Conservation (phyloP, 805 yeast genomes). For the Cyberlindnera mrakii region DNA sequence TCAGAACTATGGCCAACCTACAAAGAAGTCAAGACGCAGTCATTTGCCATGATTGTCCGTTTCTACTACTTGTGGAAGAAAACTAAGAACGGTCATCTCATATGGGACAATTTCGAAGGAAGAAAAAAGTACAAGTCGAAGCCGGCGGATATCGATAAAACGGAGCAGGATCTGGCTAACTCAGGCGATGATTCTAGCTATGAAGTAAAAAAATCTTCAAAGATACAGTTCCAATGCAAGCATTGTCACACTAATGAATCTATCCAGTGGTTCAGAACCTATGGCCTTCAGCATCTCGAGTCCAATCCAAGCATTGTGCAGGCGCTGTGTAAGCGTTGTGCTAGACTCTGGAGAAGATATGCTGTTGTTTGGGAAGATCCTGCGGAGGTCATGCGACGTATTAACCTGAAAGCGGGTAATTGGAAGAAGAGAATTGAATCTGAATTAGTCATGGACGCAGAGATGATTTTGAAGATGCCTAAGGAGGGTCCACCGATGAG, state of each 20-base stretch:
- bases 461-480: constrained; percentile 32
- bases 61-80: constrained; percentile 92
- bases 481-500: constrained; percentile 2
- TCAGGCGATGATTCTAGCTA: constrained; percentile 67
- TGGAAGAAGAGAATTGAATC: constrained; percentile 62
- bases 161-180: constrained; percentile 19
- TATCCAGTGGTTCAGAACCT: constrained; percentile 62
- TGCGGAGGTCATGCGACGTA: constrained; percentile 48
- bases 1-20: constrained; percentile 72
- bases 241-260: constrained; percentile 59
- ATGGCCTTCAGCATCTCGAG: constrained; percentile 47
- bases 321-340: constrained; percentile 83
- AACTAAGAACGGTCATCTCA: constrained; percentile 61
- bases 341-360: constrained; percentile 85
- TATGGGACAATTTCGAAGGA: constrained; percentile 82
- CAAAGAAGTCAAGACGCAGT: constrained; percentile 66
- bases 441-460: constrained; percentile 61
- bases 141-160: constrained; percentile 17
- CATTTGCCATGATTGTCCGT: constrained; percentile 74
- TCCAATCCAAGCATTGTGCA: constrained; percentile 29
- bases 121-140: constrained; percentile 52
- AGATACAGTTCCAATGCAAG: constrained; percentile 54
- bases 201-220: constrained; percentile 45
- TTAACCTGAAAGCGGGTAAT: constrained; percentile 35
- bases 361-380: constrained; percentile 87